Evolutionary conservation across 2,329 filamentous ascomycete genomes (phyloP), one percentile per base, ranked within the genome.

Genomic region (Aquanectria penicillioides): DNA sequence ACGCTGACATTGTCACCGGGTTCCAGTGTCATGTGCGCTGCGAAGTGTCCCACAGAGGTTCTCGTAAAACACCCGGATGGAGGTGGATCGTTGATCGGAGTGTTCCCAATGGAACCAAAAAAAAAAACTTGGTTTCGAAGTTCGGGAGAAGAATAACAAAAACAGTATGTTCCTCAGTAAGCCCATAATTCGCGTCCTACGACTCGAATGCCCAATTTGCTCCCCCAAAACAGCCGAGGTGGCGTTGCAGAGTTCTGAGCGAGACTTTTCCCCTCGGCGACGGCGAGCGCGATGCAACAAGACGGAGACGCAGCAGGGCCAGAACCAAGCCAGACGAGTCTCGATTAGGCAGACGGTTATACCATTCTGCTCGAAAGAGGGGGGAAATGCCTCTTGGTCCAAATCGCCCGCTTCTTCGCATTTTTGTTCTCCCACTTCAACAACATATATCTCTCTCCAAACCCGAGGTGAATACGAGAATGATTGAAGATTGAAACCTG

Each of bases 191-290:
- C 31, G 47, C 28, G 25, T 36, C 49, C 17, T 44, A 47, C 57
- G 47, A 53, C 44, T 49, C 61, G 47, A 53, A 64, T n/a, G n/a
- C n/a, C n/a, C n/a, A n/a, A n/a, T n/a, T n/a, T n/a, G n/a, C n/a
- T n/a, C n/a, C n/a, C n/a, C n/a, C n/a, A n/a, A n/a, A n/a, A n/a
- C n/a, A n/a, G n/a, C n/a, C n/a, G n/a, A 53, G 60, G 66, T 69
- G 66, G 66, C 66, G 64, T 31, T 67, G 51, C 66, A 69, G 65
- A 67, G 60, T 69, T 69, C 64, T 67, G 38, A 26, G 36, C 48
- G 55, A 65, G 60, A 38, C 61, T 58, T 64, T 63, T 67, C 38
- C 58, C 22, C 20, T 51, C 41, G 46, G 34, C 47, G 17, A 38
- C 51, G 11, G 46, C 43, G 38, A 40, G 33, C 26, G 38, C 15